phyloP scores from a whole-genome alignment of 371 early-diverging fungal species.

The Thermomucor indicae-seudaticae region DNA sequence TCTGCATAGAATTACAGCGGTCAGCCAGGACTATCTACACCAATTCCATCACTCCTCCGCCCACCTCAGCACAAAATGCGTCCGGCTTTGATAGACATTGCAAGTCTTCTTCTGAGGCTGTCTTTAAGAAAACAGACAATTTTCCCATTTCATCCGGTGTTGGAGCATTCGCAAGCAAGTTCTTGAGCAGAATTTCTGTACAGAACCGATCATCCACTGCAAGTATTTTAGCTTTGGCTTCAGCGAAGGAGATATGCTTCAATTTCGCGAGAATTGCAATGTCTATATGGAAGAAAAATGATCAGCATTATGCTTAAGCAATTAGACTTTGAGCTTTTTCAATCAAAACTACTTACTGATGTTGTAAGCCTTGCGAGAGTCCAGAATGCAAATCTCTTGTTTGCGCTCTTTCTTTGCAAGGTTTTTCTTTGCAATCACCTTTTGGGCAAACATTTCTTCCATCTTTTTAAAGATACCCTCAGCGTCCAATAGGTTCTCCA shows the following conservation, averaged over 20 bases:
- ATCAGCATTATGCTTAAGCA: neutral
- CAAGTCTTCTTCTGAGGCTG: conserved; percentile 59
- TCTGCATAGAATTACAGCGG: conserved; percentile 27
- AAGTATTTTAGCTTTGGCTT: conserved; percentile 61
- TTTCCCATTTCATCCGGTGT: conserved; percentile 77
- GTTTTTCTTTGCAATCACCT: conserved; percentile 39
- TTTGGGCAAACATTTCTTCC: conserved; percentile 78
- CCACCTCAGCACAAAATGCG: conserved; percentile 82
- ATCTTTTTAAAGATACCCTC: conserved; percentile 67
- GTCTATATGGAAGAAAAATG: conserved; percentile 29
- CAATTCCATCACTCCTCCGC: neutral
- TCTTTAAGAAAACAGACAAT: conserved; percentile 60
- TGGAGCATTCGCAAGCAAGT: conserved; percentile 63
- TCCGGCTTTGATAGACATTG: conserved; percentile 74
- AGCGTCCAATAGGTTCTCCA: conserved; percentile 38
- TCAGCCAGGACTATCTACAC: conserved; percentile 6
- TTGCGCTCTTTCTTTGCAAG: conserved; percentile 23
- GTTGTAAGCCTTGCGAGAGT: conserved; percentile 73
- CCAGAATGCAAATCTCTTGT: conserved; percentile 64
- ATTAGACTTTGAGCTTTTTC: no score
- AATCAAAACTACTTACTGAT: conserved; percentile 50
- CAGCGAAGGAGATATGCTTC: conserved; percentile 58
- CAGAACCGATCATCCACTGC: conserved; percentile 64
- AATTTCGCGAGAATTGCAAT: conserved; percentile 68
- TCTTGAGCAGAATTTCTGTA: conserved; percentile 63